Conservation (phyloP, 805 yeast genomes). For the Kuraishia capsulata region DNA sequence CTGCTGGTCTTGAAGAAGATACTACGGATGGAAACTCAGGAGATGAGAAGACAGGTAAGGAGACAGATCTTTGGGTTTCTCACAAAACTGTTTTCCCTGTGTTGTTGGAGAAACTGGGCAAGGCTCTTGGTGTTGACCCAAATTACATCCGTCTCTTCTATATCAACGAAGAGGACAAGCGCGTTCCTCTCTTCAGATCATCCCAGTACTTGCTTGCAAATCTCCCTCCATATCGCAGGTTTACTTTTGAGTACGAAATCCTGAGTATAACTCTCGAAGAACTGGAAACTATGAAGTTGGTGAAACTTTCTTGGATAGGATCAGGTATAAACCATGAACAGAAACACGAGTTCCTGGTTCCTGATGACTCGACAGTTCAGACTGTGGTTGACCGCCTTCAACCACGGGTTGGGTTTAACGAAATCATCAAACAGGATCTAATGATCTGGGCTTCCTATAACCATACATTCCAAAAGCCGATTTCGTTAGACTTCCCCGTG, state of each 20-base stretch:
- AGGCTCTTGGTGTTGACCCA: constrained; percentile 43
- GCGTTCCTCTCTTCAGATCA: constrained; percentile 36
- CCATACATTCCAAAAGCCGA: constrained; percentile 19
- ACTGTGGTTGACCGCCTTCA: constrained; percentile 49
- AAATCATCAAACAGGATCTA: constrained; percentile 34
- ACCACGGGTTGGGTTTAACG: constrained; percentile 41
- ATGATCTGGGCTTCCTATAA: constrained; percentile 48
- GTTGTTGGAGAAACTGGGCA: constrained; percentile 54
- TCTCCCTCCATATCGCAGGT: neutral
- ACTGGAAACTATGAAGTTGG: constrained; percentile 62
- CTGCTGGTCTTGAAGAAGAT: constrained; percentile 5
- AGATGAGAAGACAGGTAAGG: constrained; percentile 5
- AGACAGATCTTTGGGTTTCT: constrained; percentile 62
- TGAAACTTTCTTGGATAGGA: constrained; percentile 65
- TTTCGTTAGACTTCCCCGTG: constrained; percentile 26
- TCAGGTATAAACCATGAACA: constrained; percentile 66
- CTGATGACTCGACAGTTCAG: constrained; percentile 45
- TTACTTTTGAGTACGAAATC: constrained; percentile 60
- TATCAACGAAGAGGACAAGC: constrained; percentile 46
- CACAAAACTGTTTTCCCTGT: constrained; percentile 48
- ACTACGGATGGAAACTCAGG: constrained; percentile 8
- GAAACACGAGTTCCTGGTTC: constrained; percentile 59
- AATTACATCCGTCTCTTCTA: constrained; percentile 58
- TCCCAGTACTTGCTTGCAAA: constrained; percentile 21
- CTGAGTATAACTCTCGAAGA: constrained; percentile 68